A percentile compares a stretch with the other conserved stretches of the same genome.
Conservation (phyloP, 345 rosid genomes). For the Psidium guajava region DNA sequence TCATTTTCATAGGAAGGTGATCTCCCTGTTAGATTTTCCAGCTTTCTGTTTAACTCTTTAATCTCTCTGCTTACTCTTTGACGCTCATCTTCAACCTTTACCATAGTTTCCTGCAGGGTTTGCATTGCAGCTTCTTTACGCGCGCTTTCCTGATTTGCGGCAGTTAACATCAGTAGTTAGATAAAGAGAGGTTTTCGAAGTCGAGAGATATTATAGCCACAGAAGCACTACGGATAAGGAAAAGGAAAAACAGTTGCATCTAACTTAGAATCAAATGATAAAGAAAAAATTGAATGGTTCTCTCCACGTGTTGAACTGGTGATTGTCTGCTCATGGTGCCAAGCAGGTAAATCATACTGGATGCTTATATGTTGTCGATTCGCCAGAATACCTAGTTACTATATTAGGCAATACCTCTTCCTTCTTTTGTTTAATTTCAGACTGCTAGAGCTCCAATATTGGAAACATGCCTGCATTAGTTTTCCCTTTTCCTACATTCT, state of each 20-base stretch:
- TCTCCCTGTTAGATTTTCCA: constrained; percentile 33
- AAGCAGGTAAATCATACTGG: neutral
- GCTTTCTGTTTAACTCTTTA: constrained; percentile 19
- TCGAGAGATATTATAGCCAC: neutral
- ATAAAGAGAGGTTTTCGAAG: neutral
- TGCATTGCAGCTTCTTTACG: constrained; percentile 38
- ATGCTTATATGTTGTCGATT: neutral
- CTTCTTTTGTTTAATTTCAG: neutral
- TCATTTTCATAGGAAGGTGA: constrained; percentile 15
- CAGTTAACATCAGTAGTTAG: too few species aligned
- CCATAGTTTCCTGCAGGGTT: constrained; percentile 35
- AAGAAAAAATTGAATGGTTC: neutral
- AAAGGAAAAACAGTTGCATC: neutral
- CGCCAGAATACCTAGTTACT: neutral
- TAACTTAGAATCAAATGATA: neutral
- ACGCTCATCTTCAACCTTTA: constrained; percentile 41
- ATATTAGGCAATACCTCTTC: neutral
- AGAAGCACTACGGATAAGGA: neutral
- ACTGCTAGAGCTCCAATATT: neutral
- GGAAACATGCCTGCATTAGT: neutral
- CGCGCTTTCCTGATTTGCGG: constrained; percentile 34
- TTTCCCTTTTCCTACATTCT: neutral
- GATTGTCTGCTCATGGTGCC: neutral
- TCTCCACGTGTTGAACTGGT: neutral
- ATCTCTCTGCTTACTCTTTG: constrained; percentile 22